Conservation (phyloP, 2,329 filamentous ascomycete species). For the Colletotrichum euphorbiae region DNA sequence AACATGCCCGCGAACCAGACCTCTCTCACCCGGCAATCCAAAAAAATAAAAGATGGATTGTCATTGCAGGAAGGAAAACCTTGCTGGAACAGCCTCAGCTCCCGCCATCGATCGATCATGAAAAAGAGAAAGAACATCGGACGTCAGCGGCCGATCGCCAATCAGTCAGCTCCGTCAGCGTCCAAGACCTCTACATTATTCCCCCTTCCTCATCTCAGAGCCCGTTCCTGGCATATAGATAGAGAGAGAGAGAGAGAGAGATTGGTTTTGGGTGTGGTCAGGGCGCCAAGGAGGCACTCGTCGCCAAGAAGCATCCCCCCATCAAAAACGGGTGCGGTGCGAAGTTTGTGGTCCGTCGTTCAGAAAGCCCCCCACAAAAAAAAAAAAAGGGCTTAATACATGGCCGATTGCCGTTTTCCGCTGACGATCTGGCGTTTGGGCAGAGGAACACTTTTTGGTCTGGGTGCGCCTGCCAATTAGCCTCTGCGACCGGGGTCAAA, state of each 20-base stretch:
- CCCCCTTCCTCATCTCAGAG: background rate
- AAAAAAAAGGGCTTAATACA: background rate
- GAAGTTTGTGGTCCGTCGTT: background rate
- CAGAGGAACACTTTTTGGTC: conserved; percentile 19
- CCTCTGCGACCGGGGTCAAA: conserved; percentile 22
- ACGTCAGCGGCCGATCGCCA: background rate
- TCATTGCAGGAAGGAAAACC: background rate
- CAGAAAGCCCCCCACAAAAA: no score
- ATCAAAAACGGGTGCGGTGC: background rate
- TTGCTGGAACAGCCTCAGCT: background rate
- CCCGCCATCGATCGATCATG: conserved; percentile 1
- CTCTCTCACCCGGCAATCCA: conserved; percentile 5
- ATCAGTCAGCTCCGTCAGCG: background rate
- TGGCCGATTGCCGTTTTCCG: background rate
- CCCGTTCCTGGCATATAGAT: background rate
- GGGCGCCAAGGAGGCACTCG: conserved; percentile 4
- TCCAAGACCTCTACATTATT: background rate
- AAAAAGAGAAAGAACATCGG: background rate
- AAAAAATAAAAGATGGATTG: background rate
- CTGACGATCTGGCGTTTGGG: conserved; percentile 31
- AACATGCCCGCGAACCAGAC: background rate
- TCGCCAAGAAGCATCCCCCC: background rate
- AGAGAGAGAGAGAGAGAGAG: background rate
- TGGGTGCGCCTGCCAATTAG: conserved; percentile 28
- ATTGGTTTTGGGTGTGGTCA: conserved; percentile 34